Evolutionary conservation across 2,329 filamentous ascomycete species (phyloP), one percentile per base, ranked within the genome.

Genomic region (Ceratocystis alfenasii): DNA sequence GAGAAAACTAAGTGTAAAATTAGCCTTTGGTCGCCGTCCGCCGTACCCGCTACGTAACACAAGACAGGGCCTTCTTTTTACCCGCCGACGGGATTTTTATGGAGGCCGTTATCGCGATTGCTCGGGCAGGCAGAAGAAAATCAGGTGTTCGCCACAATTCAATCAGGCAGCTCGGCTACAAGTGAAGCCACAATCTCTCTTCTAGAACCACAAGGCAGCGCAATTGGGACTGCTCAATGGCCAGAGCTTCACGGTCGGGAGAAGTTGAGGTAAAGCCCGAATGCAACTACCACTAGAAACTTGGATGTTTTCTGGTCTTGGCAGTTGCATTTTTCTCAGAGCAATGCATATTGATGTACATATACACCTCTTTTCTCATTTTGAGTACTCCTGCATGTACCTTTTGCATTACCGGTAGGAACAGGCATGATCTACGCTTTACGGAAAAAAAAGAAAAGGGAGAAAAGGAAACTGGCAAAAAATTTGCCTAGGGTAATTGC

Each of bases 271-370:
- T n/a, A n/a, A 30, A n/a, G 8, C 3, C 55, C 28, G 28, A 20
- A 36, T n/a, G 55, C 55, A 59, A 59, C 55, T 59, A 59, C 55
- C 15, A 59, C 28, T 8, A 15, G 25, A 36, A n/a, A 36, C 55
- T 59, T 59, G 55, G 7, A 53, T 53, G 48, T 33, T 59, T 59
- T 59, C 30, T 30, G 12, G 55, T 59, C 55, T 59, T 59, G 55
- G 55, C 55, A 59, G 30, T 36, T 33, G 55, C 55, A 59, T 20
- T 59, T 36, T 20, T 36, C 28, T 36, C 28, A 6, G 28, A 59
- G 33, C 25, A 8, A n/a, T 30, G 30, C 6, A n/a, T n/a, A n/a
- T 59, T 5, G 3, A 28, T 53, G 48, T 53, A 15, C 48, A 28
- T 28, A 28, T 28, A 53, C 55, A 59, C 17, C 30, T 36, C 55